phyloP scores from a whole-genome alignment of 495 filamentous ascomycete species.

The Aspergillus panamensis region DNA sequence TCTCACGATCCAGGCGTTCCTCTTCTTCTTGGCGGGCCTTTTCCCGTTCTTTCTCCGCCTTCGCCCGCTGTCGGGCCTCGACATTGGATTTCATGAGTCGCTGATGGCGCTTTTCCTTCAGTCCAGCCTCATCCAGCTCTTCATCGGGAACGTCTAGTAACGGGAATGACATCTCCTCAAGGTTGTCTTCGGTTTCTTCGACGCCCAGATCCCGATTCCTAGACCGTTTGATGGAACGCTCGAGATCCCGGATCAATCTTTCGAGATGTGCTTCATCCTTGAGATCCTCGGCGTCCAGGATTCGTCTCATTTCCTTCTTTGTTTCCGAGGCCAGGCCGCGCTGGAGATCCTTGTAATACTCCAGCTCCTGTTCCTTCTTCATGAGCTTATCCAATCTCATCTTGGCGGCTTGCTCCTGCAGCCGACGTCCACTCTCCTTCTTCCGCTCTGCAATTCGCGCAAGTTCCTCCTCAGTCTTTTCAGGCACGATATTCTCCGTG shows the following conservation, averaged over 20 bases:
- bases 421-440: conserved; percentile 82
- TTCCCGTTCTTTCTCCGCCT: conserved; percentile 91
- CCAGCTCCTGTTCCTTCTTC: conserved; percentile 90
- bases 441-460: conserved; percentile 82
- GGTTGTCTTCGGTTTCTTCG: conserved; percentile 68
- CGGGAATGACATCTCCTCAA: conserved; percentile 77
- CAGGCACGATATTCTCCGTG: conserved; percentile 79
- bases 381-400: conserved; percentile 93
- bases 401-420: conserved; percentile 96
- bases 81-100: conserved; percentile 89
- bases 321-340: conserved; percentile 59
- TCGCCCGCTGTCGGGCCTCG: conserved; percentile 85
- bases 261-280: conserved; percentile 84
- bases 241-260: conserved; percentile 77
- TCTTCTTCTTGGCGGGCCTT: conserved; percentile 78
- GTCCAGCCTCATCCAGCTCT: conserved; percentile 80
- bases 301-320: conserved; percentile 83
- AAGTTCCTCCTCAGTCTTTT: conserved; percentile 92
- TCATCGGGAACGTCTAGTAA: conserved; percentile 88
- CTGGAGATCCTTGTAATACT: conserved; percentile 86
- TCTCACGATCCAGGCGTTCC: conserved; percentile 75
- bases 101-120: conserved; percentile 90
- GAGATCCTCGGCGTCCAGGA: conserved; percentile 86
- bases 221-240: conserved; percentile 80
- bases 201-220: conserved; percentile 89